Evolutionary conservation across 2,329 filamentous ascomycete species (phyloP).

Genomic region (Chaetothyriales sp.): DNA sequence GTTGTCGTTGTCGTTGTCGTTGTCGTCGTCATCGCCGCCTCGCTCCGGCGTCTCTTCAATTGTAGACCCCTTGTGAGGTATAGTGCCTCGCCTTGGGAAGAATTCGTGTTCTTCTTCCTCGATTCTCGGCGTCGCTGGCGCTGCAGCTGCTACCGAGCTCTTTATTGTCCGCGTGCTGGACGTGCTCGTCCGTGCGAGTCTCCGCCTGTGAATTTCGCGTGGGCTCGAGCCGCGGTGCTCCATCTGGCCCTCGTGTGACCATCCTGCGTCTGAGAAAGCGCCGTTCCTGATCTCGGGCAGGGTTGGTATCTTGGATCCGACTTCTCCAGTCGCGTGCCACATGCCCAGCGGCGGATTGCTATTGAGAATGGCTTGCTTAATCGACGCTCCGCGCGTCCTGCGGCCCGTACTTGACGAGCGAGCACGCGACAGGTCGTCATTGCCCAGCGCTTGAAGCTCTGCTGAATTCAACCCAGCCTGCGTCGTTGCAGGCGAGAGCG

Average conservation of each 20-base stretch:
- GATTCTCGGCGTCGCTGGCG: constrained; percentile 5
- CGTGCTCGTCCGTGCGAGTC: constrained; percentile 18
- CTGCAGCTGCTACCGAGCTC: constrained; percentile 6
- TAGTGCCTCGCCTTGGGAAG: constrained; percentile 9
- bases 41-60: constrained; percentile 5
- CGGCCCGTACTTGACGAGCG: not conserved
- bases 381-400: constrained; percentile 1
- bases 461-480: not conserved
- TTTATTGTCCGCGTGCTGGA: constrained; percentile 14
- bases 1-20: not conserved
- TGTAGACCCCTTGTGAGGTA: constrained; percentile 3
- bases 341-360: constrained; percentile 23
- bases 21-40: no score
- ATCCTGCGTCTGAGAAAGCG: constrained; percentile 20
- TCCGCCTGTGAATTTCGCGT: constrained; percentile 20
- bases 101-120: constrained; percentile 11
- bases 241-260: constrained; percentile 22
- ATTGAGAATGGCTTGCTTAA: constrained; percentile 18
- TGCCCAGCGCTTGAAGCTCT: not conserved
- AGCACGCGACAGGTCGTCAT: not conserved
- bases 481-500: not conserved
- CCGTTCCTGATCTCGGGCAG: constrained; percentile 22
- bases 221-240: constrained; percentile 20
- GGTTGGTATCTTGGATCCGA: constrained; percentile 22
- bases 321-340: constrained; percentile 23